A percentile compares a stretch with the other conserved stretches of the same genome.
These are phyloP conservation scores for Gryganskiella cystojenkinii DNA, from an alignment of 192 early-diverging fungal genomes.

Conservation along the genomic window DNA sequence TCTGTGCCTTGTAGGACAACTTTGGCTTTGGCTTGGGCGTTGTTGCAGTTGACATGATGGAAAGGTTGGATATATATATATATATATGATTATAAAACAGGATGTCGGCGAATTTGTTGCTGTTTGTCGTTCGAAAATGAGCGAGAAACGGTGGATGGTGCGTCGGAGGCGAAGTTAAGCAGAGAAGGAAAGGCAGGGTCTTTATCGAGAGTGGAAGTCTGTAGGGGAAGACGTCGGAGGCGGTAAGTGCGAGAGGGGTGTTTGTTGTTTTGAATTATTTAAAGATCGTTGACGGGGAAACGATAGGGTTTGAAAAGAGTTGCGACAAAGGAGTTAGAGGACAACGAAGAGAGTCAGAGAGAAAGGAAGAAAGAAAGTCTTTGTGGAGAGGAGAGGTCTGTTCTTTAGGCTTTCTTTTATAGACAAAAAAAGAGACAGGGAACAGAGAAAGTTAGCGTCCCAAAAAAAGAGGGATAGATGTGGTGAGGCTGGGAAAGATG, in stretches of 20 bases:
- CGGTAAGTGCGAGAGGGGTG: neutral
- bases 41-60: constrained; percentile 1
- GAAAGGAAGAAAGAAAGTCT: constrained; percentile 1
- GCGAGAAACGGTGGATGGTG: neutral
- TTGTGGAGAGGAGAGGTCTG: neutral
- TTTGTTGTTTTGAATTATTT: neutral
- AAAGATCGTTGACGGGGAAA: neutral
- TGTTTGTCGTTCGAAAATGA: neutral
- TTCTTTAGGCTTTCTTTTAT: neutral
- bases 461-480: too few species aligned
- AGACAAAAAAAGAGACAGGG: neutral
- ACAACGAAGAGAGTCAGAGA: neutral
- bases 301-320: constrained; percentile 1
- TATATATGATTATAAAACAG: neutral
- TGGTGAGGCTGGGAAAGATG: too few species aligned
- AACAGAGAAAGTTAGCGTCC: too few species aligned
- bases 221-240: neutral
- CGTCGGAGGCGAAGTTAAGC: neutral
- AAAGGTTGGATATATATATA: neutral
- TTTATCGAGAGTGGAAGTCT: neutral
- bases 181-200: neutral
- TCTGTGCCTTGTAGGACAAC: constrained; percentile 52
- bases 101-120: neutral
- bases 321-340: neutral
- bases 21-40: constrained; percentile 49